Evolutionary conservation across 176 grass and related monocot species (phyloP).

Genomic region (Coix lacrymajobi): DNA sequence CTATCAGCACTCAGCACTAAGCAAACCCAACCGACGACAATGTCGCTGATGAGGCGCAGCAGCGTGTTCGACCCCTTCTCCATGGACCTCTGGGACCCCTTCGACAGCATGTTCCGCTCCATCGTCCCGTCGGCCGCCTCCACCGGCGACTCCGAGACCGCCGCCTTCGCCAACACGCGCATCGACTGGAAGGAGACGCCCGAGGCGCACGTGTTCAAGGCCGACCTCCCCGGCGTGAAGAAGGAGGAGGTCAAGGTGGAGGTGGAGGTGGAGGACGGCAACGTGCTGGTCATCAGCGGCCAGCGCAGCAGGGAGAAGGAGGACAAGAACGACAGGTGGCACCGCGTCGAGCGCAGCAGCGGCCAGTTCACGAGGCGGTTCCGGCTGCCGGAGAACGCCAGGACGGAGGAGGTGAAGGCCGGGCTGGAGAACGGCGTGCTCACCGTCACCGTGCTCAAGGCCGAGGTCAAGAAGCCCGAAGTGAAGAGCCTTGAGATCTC

Average conservation of each 20-base stretch:
- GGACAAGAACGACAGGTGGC: slow-evolving; percentile 42
- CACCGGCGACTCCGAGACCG: neutral
- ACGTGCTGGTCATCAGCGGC: slow-evolving; percentile 37
- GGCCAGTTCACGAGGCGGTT: slow-evolving; percentile 22
- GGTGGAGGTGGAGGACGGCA: slow-evolving; percentile 41
- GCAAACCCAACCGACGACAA: neutral
- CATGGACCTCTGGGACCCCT: slow-evolving; percentile 45
- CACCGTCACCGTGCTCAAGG: slow-evolving; percentile 37
- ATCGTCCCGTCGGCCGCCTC: neutral
- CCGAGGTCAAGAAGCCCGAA: neutral
- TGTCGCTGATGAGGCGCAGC: slow-evolving; percentile 35
- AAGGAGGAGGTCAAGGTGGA: slow-evolving; percentile 42
- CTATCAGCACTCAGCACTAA: too few relatives aligned
- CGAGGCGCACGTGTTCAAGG: slow-evolving; percentile 37
- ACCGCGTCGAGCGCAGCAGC: slow-evolving; percentile 38
- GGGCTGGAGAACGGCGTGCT: slow-evolving; percentile 30
- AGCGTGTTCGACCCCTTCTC: slow-evolving; percentile 54
- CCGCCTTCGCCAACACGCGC: neutral
- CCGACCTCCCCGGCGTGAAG: slow-evolving; percentile 33
- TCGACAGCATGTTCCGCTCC: slow-evolving; percentile 26
- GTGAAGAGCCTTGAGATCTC: slow-evolving; percentile 34
- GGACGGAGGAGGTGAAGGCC: slow-evolving; percentile 34
- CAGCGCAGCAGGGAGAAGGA: slow-evolving; percentile 28
- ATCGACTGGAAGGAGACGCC: slow-evolving; percentile 42
- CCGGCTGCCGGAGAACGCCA: slow-evolving; percentile 27